Conservation (phyloP, 139 green algal genomes). For the Diplosphaera chodatii region DNA sequence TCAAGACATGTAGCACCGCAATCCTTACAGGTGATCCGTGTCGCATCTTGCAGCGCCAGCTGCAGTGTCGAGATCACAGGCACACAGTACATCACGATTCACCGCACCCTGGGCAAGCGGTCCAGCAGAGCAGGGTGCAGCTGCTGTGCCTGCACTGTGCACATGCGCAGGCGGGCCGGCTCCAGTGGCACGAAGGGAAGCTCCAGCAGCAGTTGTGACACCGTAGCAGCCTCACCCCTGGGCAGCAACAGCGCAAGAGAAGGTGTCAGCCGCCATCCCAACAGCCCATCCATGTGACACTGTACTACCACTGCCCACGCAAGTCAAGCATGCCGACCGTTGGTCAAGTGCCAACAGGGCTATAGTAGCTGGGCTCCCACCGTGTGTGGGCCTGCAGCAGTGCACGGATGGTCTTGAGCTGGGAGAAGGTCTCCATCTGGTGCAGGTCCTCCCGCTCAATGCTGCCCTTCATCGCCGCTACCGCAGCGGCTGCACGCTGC, state of each 20-base stretch:
- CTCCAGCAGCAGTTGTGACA: constrained; percentile 25
- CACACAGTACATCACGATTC: no score
- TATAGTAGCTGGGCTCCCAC: neutral
- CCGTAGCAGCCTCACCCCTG: constrained; percentile 15
- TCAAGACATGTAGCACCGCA: no score
- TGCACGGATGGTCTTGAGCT: constrained; percentile 21
- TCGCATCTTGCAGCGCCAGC: no score
- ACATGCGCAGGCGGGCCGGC: constrained; percentile 24
- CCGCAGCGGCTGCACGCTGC: constrained; percentile 15
- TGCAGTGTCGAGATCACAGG: no score
- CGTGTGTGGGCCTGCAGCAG: constrained; percentile 17
- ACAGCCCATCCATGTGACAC: no score
- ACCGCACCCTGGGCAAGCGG: constrained; percentile 9
- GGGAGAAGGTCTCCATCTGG: constrained; percentile 27
- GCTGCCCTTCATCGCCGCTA: constrained; percentile 10
- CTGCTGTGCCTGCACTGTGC: neutral
- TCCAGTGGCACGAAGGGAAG: constrained; percentile 36
- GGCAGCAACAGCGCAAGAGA: no score
- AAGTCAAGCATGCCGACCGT: neutral
- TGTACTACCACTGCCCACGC: no score
- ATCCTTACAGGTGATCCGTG: no score
- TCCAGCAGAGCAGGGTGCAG: constrained; percentile 29
- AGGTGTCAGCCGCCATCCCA: no score
- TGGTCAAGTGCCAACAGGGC: neutral
- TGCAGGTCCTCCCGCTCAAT: constrained; percentile 5